A percentile compares a stretch with the other conserved stretches of the same genome.
Conservation (phyloP, 2,329 filamentous ascomycete genomes). For the Rhynchosporium agropyri region DNA sequence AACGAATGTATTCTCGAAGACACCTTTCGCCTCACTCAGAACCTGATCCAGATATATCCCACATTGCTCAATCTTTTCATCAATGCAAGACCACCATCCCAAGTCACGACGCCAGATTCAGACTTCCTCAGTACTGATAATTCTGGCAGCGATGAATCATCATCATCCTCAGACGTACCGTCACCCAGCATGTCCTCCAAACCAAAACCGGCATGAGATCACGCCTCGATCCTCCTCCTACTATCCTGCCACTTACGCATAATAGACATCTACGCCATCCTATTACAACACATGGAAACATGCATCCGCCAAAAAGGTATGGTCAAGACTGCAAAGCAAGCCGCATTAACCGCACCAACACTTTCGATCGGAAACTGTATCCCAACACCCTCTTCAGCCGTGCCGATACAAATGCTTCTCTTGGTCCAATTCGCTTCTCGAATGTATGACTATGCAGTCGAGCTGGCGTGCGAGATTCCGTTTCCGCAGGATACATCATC, state of each 20-base stretch:
- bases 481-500: background rate
- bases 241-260: conserved; percentile 37
- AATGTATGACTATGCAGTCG: conserved; percentile 28
- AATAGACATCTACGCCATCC: conserved; percentile 32
- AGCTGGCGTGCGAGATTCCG: conserved; percentile 26
- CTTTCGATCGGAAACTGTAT: conserved; percentile 32
- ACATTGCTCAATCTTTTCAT: conserved; percentile 28
- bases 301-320: conserved; percentile 26
- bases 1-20: conserved; percentile 27
- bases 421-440: conserved; percentile 30
- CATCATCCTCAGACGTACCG: background rate
- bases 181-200: background rate
- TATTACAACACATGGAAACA: conserved; percentile 33
- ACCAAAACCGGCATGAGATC: conserved; percentile 25
- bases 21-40: conserved; percentile 31
- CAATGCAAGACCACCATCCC: background rate
- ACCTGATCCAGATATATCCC: conserved; percentile 34
- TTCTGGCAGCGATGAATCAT: background rate
- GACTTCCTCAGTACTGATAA: background rate
- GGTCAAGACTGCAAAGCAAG: conserved; percentile 12
- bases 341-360: conserved; percentile 16
- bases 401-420: conserved; percentile 33
- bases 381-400: conserved; percentile 25
- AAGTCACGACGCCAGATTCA: conserved; percentile 13
- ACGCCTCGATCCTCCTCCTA: conserved; percentile 32